Conservation (phyloP, 768 basidiomycete genomes). For the Rhodosporidiobolus odoratus region DNA sequence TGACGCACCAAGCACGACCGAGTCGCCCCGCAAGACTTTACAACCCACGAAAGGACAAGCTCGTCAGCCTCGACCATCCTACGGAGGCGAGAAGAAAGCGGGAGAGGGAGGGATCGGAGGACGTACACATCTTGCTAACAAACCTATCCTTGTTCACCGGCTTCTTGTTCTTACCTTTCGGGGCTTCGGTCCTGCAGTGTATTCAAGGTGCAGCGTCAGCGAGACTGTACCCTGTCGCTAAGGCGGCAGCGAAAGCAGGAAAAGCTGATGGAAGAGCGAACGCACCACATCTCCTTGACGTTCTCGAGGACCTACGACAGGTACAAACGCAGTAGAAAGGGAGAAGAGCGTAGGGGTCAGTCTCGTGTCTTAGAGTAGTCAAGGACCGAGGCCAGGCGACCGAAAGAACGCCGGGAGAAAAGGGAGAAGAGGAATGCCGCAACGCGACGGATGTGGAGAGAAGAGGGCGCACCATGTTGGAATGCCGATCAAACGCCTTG, state of each 20-base stretch:
- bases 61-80: background rate
- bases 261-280: conserved; percentile 36
- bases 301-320: conserved; percentile 86
- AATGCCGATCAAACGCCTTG: conserved; percentile 97
- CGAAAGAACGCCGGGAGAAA: background rate
- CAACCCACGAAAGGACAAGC: conserved; percentile 16
- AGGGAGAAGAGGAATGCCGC: background rate
- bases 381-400: too few species aligned
- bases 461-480: conserved; percentile 77
- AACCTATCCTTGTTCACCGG: conserved; percentile 98
- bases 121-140: conserved; percentile 98
- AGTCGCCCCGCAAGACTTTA: conserved; percentile 68
- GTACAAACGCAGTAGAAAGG: background rate
- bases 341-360: conserved; percentile 19
- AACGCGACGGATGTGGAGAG: too few species aligned
- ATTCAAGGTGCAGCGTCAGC: background rate
- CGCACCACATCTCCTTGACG: conserved; percentile 74
- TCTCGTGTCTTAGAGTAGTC: too few species aligned
- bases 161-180: conserved; percentile 98
- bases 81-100: background rate
- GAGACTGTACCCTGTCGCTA: conserved; percentile 6
- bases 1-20: conserved; percentile 80
- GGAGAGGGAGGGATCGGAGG: too few species aligned
- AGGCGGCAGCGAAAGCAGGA: conserved; percentile 9
- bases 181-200: conserved; percentile 76